A percentile compares a stretch with the other conserved stretches of the same genome.
Evolutionary conservation across 257 asterid genomes (phyloP).

Genomic region (Solanum megistacrolobum): DNA sequence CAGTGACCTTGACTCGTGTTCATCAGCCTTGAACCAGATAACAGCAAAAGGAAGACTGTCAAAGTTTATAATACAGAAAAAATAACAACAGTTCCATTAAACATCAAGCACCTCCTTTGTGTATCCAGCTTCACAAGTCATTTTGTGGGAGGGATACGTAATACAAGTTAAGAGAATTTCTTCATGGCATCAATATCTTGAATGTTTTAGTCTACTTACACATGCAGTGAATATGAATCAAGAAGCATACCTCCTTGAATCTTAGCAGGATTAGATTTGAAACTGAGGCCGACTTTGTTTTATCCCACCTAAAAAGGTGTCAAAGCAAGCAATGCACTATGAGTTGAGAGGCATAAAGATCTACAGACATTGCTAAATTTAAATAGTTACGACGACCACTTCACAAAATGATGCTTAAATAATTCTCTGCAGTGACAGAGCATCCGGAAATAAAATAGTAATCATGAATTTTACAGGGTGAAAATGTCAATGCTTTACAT

Average conservation of each 20-base stretch:
- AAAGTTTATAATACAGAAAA: not conserved
- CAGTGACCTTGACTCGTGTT: slow-evolving; percentile 74
- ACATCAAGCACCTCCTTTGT: not conserved
- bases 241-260: slow-evolving; percentile 64
- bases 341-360: not conserved
- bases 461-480: not conserved
- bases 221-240: not conserved
- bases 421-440: not conserved
- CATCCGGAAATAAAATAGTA: not conserved
- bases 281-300: slow-evolving; percentile 62
- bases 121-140: not conserved
- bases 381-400: not conserved
- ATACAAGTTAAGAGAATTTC: not conserved
- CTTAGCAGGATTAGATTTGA: slow-evolving; percentile 78
- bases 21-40: slow-evolving; percentile 57
- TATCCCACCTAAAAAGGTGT: slow-evolving; percentile 69
- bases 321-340: not conserved
- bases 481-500: not conserved
- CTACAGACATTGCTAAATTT: not conserved
- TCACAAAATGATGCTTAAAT: not conserved
- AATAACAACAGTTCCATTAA: not conserved
- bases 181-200: not conserved
- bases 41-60: not conserved
- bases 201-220: not conserved
- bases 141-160: not conserved